Evolutionary conservation across 495 filamentous ascomycete species (phyloP).

Genomic region (Podospora sp.): DNA sequence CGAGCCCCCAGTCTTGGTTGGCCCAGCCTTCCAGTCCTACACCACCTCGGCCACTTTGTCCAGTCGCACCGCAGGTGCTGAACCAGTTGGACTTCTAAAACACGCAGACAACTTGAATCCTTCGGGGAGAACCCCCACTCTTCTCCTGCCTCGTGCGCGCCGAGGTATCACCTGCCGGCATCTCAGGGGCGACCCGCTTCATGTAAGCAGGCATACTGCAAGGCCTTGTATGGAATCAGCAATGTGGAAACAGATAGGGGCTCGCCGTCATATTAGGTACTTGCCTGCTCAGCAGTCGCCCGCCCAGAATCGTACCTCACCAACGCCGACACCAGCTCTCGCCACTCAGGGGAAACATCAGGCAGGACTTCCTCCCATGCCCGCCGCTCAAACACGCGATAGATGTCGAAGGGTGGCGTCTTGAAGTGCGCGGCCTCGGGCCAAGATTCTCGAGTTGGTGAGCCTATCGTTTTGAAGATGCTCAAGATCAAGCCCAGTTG

Average conservation of each 20-base stretch:
- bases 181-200: constrained; percentile 7
- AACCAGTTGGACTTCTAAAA: background rate
- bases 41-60: background rate
- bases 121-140: background rate
- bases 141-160: background rate
- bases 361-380: constrained; percentile 27
- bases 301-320: constrained; percentile 26
- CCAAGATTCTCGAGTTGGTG: constrained; percentile 76
- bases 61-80: background rate
- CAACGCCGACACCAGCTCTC: constrained; percentile 23
- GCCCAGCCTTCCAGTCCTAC: background rate
- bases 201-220: constrained; percentile 9
- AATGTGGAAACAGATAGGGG: background rate
- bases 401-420: constrained; percentile 59
- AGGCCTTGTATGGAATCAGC: constrained; percentile 9
- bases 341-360: constrained; percentile 20
- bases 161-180: background rate
- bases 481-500: constrained; percentile 88
- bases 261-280: constrained; percentile 1
- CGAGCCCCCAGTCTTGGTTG: background rate
- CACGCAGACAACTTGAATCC: background rate
- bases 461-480: constrained; percentile 87
- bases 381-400: constrained; percentile 45
- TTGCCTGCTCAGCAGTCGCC: constrained; percentile 25
- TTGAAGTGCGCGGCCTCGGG: constrained; percentile 57